Percentiles rank a stretch among this genome's conserved stretches.
Conservation (phyloP, 192 early-diverging fungal genomes). For the Rhizophagus clarus region DNA sequence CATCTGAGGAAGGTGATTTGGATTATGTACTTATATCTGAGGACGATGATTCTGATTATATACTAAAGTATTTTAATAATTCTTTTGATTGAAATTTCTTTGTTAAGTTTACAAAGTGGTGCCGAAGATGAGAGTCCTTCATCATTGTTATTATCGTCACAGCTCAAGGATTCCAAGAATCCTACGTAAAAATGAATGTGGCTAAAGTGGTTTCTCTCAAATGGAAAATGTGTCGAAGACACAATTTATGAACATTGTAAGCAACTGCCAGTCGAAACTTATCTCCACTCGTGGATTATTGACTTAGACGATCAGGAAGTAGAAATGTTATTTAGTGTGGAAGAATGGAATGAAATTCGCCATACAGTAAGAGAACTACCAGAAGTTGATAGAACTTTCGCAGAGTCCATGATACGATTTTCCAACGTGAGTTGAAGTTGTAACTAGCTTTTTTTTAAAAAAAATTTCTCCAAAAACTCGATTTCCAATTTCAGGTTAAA, state of each 20-base stretch:
- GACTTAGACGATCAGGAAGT: conserved; percentile 9
- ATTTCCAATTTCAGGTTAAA: conserved; percentile 35
- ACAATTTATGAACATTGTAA: conserved; percentile 21
- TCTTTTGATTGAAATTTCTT: conserved; percentile 13
- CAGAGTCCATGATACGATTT: conserved; percentile 34
- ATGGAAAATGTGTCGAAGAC: conserved; percentile 9
- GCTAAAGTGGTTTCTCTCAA: conserved; percentile 9
- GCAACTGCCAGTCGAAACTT: background rate
- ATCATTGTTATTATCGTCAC: background rate
- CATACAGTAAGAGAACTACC: conserved; percentile 8
- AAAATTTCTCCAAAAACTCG: conserved; percentile 29
- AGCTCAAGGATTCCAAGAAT: conserved; percentile 15
- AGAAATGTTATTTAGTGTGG: background rate
- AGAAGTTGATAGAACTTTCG: conserved; percentile 30
- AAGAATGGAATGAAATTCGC: conserved; percentile 19
- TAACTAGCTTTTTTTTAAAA: conserved; percentile 10
- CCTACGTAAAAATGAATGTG: conserved; percentile 14
- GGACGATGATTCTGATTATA: background rate
- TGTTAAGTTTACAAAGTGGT: background rate
- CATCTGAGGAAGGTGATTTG: background rate
- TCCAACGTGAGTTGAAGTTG: conserved; percentile 25
- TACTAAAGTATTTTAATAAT: background rate
- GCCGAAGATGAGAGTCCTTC: background rate
- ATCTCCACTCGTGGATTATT: conserved; percentile 14
- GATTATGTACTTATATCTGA: background rate